Evolutionary conservation across 371 early-diverging fungal genomes (phyloP), one percentile per base, ranked within the genome.

Genomic region (Haplosporangium sp.): DNA sequence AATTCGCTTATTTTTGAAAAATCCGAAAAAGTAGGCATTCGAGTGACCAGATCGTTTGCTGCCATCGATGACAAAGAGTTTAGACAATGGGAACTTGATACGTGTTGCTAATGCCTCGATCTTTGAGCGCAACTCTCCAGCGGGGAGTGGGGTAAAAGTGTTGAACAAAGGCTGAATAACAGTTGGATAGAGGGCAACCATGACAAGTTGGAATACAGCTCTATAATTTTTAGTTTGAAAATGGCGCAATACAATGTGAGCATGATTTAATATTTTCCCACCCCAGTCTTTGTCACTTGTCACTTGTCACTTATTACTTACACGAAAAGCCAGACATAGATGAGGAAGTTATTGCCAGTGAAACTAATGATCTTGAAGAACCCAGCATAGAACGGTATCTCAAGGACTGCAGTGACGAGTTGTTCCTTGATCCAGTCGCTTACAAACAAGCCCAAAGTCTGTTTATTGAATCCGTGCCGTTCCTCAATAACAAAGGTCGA

Each of bases 141-240:
- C 94, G n/a, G 92, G 91, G 20, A 99, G 87, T 6, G 97, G 95
- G 0, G 92, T 92, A 59, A 98, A 93, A 71, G 95, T 99, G 92
- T 99, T 99, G 90, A 99, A 99, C 69, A 99, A 85, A n/a, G 99
- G 99, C 72, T 97, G 97, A 76, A 99, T 99, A 45, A 95, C 83
- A 3, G 96, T 96, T 17, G 99, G 99, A 84, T 93, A 99, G 63
- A 98, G 88, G 35, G 95, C 89, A 44, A 98, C 92, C 83, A 96
- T 88, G 56, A 97, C 83, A 62, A 99, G 84, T 86, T 97, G 97
- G 85, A 98, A 94, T 0, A 86, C 85, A 27, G 97, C 86, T 78
- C 94, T 94, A 79, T 11, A 58, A 62, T 20, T 15, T 50, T 15
- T 50, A 5, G 44, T n/a, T n/a, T n/a, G 7, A 15, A 50, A 50